These are phyloP conservation scores for Tylopilus intermedius DNA, from an alignment of 768 basidiomycete genomes.

Conservation along the genomic window DNA sequence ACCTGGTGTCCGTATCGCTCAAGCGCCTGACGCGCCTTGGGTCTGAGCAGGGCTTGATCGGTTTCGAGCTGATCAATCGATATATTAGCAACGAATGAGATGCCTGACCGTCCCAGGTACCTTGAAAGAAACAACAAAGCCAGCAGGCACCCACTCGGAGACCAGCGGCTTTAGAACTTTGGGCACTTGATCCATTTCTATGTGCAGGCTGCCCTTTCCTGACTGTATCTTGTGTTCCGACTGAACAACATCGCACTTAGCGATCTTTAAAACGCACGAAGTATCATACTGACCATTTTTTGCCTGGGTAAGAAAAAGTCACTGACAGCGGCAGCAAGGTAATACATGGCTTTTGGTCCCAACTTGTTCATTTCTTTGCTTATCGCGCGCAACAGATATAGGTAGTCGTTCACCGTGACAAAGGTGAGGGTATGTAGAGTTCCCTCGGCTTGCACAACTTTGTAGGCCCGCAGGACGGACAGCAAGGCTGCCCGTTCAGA, in stretches of 20 bases:
- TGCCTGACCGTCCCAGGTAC: conserved; percentile 35
- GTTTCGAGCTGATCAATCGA: conserved; percentile 75
- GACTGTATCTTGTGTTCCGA: conserved; percentile 99
- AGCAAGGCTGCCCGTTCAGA: conserved; percentile 63
- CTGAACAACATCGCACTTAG: conserved; percentile 36
- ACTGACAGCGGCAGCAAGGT: conserved; percentile 95
- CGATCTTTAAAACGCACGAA: not conserved
- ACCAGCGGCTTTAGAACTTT: conserved; percentile 93
- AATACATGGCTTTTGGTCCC: conserved; percentile 79
- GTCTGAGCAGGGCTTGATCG: conserved; percentile 73
- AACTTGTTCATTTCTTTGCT: conserved; percentile 71
- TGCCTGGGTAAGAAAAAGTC: conserved; percentile 95
- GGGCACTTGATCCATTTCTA: conserved; percentile 99
- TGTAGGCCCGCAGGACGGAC: conserved; percentile 72
- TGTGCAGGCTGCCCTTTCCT: conserved; percentile 84
- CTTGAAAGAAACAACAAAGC: conserved; percentile 97
- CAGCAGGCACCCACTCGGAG: conserved; percentile 86
- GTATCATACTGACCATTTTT: conserved; percentile 64
- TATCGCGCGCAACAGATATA: conserved; percentile 83
- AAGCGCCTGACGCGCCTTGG: conserved; percentile 84
- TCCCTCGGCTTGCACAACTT: conserved; percentile 67
- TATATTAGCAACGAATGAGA: conserved; percentile 6
- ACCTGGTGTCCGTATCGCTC: conserved; percentile 96
- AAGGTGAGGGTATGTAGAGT: conserved; percentile 83
- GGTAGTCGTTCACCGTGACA: conserved; percentile 93